phyloP scores from a whole-genome alignment of 2,329 filamentous ascomycete genomes.

The Aspergillus pseudotamarii region DNA sequence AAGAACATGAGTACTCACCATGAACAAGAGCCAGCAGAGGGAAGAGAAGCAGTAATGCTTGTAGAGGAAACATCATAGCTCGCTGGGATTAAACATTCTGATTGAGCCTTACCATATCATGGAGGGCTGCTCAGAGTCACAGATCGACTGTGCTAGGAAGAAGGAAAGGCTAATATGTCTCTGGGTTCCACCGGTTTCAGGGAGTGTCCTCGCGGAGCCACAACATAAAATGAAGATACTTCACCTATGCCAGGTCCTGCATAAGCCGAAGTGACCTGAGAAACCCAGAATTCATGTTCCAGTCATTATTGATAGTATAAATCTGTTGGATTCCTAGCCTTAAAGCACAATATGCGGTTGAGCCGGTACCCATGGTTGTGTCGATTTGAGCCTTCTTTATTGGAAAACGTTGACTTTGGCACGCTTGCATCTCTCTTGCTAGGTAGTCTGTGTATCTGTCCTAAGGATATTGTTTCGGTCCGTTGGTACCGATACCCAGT shows the following conservation, averaged over 20 bases:
- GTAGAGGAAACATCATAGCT: background rate
- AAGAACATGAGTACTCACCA: background rate
- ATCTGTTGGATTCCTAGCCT: background rate
- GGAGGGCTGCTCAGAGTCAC: background rate
- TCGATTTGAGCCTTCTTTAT: background rate
- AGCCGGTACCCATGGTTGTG: background rate
- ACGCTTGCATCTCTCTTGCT: background rate
- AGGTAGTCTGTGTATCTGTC: background rate
- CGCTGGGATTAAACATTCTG: background rate
- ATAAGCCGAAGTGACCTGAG: background rate
- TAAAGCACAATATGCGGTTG: background rate
- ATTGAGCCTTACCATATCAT: background rate
- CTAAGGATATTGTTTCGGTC: background rate
- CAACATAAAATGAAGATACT: background rate
- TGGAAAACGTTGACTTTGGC: background rate
- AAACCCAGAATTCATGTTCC: background rate
- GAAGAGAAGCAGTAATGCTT: background rate
- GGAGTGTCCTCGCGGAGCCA: background rate
- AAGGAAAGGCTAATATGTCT: background rate
- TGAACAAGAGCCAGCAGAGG: background rate
- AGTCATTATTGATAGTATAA: background rate
- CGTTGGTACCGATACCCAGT: background rate
- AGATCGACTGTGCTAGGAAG: background rate
- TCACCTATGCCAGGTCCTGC: background rate
- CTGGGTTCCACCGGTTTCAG: background rate